These are phyloP conservation scores for Botrytis paeoniae DNA, from an alignment of 2,329 filamentous ascomycete species.

Conservation along the genomic window DNA sequence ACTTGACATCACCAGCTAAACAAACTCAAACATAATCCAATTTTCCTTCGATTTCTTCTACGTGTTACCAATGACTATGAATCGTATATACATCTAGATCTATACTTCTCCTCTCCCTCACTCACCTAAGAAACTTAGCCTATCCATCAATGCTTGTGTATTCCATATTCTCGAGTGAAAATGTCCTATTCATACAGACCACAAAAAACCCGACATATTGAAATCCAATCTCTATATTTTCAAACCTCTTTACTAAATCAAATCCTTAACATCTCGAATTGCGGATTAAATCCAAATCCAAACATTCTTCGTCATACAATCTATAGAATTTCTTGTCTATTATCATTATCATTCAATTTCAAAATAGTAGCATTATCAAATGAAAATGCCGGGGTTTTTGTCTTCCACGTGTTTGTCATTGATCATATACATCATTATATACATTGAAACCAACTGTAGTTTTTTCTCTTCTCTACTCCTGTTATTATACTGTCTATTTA, in stretches of 20 bases:
- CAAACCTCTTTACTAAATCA: too few relatives aligned
- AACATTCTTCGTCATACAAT: background rate
- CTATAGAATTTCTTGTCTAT: too few relatives aligned
- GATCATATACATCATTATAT: background rate
- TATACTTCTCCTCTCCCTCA: background rate
- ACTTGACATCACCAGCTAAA: background rate
- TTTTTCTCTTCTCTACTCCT: background rate
- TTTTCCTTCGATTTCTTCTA: background rate
- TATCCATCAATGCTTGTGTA: background rate
- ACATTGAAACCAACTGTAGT: rapidly evolving
- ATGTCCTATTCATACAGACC: background rate
- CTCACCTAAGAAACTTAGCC: background rate
- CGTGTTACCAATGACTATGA: background rate
- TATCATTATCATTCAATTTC: too few relatives aligned
- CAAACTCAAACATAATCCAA: background rate
- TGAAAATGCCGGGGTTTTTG: background rate
- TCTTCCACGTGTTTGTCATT: rapidly evolving
- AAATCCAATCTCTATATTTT: too few relatives aligned
- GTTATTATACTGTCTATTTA: background rate
- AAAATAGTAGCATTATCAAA: background rate
- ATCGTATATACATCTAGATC: background rate
- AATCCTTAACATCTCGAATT: too few relatives aligned
- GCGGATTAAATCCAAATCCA: too few relatives aligned
- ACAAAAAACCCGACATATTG: background rate
- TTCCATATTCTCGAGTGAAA: too few relatives aligned